Evolutionary conservation across 148 eudicot genomes (phyloP), one percentile per base, ranked within the genome.

Genomic region (Hydrangea macrophylla): DNA sequence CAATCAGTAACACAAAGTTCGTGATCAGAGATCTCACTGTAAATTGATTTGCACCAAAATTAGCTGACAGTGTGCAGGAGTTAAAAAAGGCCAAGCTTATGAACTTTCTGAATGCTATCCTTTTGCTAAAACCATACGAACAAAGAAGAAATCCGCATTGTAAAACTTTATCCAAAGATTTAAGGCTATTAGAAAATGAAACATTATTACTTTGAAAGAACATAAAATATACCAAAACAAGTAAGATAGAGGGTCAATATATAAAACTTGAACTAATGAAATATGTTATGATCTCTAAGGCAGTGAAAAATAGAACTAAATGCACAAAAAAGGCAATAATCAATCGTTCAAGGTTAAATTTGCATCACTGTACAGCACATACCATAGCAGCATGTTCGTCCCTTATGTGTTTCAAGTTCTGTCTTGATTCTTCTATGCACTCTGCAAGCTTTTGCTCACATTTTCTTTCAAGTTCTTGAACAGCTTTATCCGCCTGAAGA

Each of bases 301-400:
- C 60, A 70, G 9, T n/a, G 61, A 61, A 44, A 55, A 3, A 13
- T 53, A 12, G n/a, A 23, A 12, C 8, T 17, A 20, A 50, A 12
- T 7, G 53, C 53, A 48, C 5, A 48, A 48, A 42, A 48, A 60
- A 40, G 23, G 64, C 44, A 55, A 39, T 55, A 20, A 62, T 11
- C 3, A 18, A 27, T 27, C 48, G 77, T 36, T 25, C 45, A 60
- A 60, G 23, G 2, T 5, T 40, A 28, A 18, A 39, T 11, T 30
- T 35, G 39, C 30, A 31, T 56, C 37, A 35, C 42, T 48, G 70
- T 60, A 60, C 39, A 37, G 60, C 55, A 68, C 88, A 67, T 89
- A 94, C 99, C 88, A 82, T 39, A 70, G 71, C 74, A 68, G 78
- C 77, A 72, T 91, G 93, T 71, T 91, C 99, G 72, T 89, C 97